Conservation (phyloP, 495 filamentous ascomycete genomes). For the Trichoderma reesei region DNA sequence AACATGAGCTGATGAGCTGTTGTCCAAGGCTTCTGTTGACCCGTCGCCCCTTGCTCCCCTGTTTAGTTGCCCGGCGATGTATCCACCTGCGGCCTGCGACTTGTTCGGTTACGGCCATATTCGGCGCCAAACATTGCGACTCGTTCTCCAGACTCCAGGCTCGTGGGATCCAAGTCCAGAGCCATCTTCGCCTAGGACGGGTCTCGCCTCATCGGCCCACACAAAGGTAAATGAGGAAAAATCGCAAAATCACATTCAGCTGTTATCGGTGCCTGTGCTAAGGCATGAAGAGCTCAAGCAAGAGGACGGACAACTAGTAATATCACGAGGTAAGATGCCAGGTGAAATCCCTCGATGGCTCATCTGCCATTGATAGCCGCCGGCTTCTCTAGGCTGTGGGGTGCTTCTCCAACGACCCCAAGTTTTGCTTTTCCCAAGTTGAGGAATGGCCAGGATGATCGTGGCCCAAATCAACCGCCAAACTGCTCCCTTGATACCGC, state of each 20-base stretch:
- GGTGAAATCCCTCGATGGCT: background rate
- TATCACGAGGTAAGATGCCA: background rate
- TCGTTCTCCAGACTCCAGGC: constrained; percentile 8
- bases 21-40: background rate
- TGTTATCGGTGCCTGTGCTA: background rate
- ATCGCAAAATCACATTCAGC: background rate
- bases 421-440: background rate
- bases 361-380: background rate
- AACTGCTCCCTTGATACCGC: background rate
- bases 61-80: background rate
- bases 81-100: background rate
- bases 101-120: background rate
- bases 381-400: background rate
- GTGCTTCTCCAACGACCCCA: background rate
- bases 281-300: background rate
- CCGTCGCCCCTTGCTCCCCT: background rate
- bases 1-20: background rate
- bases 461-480: background rate
- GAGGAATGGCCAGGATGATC: background rate
- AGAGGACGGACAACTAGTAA: background rate
- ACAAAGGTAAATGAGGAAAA: background rate
- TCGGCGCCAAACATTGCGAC: background rate
- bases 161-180: background rate
- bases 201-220: background rate
- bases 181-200: background rate